phyloP scores from a whole-genome alignment of 495 filamentous ascomycete genomes.

The Penicillium cinerascens region DNA sequence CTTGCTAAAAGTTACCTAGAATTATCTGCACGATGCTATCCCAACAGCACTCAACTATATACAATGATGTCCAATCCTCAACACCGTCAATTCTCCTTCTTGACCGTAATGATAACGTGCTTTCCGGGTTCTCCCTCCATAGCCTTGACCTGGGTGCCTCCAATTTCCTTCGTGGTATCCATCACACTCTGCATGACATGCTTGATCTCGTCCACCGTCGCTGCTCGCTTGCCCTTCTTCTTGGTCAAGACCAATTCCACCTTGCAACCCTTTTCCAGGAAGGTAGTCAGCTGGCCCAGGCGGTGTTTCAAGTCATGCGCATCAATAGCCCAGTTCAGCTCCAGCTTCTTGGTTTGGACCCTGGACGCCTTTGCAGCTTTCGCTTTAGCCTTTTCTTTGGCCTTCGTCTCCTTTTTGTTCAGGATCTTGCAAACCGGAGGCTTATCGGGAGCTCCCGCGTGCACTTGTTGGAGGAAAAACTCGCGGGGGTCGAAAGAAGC shows the following conservation, averaged over 20 bases:
- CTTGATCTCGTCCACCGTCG: conserved; percentile 43
- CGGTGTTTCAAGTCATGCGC: conserved; percentile 61
- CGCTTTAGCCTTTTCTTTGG: conserved; percentile 39
- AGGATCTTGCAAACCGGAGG: conserved; percentile 65
- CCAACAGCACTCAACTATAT: background rate
- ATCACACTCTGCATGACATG: conserved; percentile 38
- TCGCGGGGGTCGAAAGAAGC: conserved; percentile 42
- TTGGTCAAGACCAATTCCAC: conserved; percentile 60
- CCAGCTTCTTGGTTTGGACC: conserved; percentile 60
- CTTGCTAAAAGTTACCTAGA: background rate
- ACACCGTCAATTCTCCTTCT: conserved; percentile 27
- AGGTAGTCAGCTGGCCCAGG: conserved; percentile 54
- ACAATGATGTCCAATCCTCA: conserved; percentile 1
- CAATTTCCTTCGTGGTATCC: conserved; percentile 32
- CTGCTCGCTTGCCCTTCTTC: conserved; percentile 41
- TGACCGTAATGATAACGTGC: conserved; percentile 35
- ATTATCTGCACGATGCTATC: background rate
- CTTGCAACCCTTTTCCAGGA: conserved; percentile 58
- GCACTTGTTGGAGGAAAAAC: conserved; percentile 58
- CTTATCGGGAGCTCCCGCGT: conserved; percentile 23
- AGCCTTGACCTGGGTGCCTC: conserved; percentile 34
- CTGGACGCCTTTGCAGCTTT: conserved; percentile 36
- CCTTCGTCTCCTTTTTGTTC: conserved; percentile 43
- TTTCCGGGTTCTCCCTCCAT: conserved; percentile 46
- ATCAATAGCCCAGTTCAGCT: conserved; percentile 82